Conservation (phyloP, 2,329 filamentous ascomycete species). For the Xylariaceae sp. region DNA sequence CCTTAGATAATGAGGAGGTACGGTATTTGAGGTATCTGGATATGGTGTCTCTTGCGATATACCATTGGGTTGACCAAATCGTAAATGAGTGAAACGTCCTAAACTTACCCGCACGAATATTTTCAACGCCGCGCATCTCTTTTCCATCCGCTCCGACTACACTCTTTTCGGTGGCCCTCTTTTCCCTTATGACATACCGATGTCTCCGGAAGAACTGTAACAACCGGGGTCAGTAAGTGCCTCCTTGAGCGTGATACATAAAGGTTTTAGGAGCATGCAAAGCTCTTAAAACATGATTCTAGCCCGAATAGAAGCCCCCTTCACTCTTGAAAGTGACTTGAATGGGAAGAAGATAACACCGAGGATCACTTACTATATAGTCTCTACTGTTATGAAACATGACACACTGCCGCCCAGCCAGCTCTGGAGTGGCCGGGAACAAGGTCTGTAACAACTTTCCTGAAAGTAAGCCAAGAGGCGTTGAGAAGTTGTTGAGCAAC, state of each 20-base stretch:
- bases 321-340: neutral
- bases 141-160: constrained; percentile 83
- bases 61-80: neutral
- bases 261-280: too few species aligned
- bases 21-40: too few species aligned
- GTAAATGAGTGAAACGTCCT: neutral
- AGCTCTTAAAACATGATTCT: too few species aligned
- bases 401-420: constrained; percentile 86
- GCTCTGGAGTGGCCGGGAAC: constrained; percentile 82
- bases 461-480: constrained; percentile 85
- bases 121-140: constrained; percentile 83
- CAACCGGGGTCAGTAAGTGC: too few species aligned
- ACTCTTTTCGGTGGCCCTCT: constrained; percentile 83
- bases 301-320: too few species aligned
- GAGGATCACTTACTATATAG: too few species aligned
- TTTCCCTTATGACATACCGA: constrained; percentile 91
- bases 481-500: constrained; percentile 93
- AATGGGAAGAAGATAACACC: too few species aligned
- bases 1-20: too few species aligned
- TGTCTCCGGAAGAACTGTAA: constrained; percentile 91
- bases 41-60: neutral
- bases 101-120: constrained; percentile 67
- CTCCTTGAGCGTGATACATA: neutral
- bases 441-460: constrained; percentile 83
- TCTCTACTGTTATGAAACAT: constrained; percentile 92